A percentile compares a stretch with the other conserved stretches of the same genome.
Evolutionary conservation across 306 rosid genomes (phyloP).

Genomic region (Abrus pulchellus): DNA sequence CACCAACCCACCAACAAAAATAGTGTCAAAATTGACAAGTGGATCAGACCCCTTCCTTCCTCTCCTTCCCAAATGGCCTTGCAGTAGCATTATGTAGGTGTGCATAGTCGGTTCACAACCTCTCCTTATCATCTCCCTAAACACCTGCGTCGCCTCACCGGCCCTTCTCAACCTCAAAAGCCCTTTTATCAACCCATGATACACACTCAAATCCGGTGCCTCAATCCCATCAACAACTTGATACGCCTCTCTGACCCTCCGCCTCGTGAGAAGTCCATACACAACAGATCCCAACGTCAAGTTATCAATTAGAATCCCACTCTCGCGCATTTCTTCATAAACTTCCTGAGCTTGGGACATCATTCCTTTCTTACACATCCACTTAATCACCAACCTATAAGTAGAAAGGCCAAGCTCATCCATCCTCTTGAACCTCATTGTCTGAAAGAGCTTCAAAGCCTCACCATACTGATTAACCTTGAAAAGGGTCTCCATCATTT

Average conservation of each 20-base stretch:
- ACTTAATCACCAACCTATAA: conserved; percentile 67
- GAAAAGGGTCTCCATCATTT: conserved; percentile 74
- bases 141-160: conserved; percentile 81
- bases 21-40: conserved; percentile 76
- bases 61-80: conserved; percentile 75
- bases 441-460: conserved; percentile 74
- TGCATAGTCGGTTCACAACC: conserved; percentile 76
- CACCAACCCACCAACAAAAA: conserved; percentile 82
- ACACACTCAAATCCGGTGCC: conserved; percentile 57
- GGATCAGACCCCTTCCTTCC: conserved; percentile 81
- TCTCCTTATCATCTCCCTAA: conserved; percentile 76
- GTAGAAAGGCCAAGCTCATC: conserved; percentile 66
- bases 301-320: conserved; percentile 64
- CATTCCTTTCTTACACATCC: conserved; percentile 80
- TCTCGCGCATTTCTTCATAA: conserved; percentile 78
- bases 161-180: conserved; percentile 73
- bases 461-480: conserved; percentile 65
- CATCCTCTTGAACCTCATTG: conserved; percentile 70
- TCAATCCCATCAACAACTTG: conserved; percentile 50
- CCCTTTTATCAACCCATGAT: conserved; percentile 81
- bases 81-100: conserved; percentile 83
- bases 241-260: conserved; percentile 70
- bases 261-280: conserved; percentile 70
- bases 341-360: conserved; percentile 53
- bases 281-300: conserved; percentile 57